Percentiles rank a stretch among this genome's conserved stretches.
phyloP scores from a whole-genome alignment of 768 basidiomycete genomes.

The Jaapia argillacea region DNA sequence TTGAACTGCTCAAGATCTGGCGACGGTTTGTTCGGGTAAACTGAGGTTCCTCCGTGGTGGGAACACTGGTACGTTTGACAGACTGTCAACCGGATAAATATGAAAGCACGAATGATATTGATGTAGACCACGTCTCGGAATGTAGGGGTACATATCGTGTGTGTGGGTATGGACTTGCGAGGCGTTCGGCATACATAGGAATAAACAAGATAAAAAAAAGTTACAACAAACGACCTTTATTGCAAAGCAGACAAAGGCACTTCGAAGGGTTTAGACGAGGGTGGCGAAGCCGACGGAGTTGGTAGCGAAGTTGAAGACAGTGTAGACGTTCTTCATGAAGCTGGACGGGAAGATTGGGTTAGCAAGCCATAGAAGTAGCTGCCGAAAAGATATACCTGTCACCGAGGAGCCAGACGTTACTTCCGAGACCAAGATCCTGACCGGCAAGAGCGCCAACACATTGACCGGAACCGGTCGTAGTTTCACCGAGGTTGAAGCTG shows the following conservation, averaged over 20 bases:
- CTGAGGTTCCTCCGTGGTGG: too few relatives aligned
- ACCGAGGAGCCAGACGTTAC: constrained; percentile 19
- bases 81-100: neutral
- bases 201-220: neutral
- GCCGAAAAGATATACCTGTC: constrained; percentile 15
- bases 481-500: constrained; percentile 23
- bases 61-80: too few relatives aligned
- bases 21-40: neutral
- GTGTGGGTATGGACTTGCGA: constrained; percentile 99
- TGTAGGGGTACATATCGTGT: constrained; percentile 78
- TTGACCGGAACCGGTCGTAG: constrained; percentile 7
- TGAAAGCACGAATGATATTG: neutral
- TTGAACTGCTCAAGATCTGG: neutral
- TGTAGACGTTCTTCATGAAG: constrained; percentile 17
- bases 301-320: constrained; percentile 14
- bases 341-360: neutral
- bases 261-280: constrained; percentile 2
- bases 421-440: constrained; percentile 8
- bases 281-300: constrained; percentile 15
- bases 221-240: neutral
- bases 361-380: neutral
- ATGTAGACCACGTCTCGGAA: constrained; percentile 72
- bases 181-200: constrained; percentile 94
- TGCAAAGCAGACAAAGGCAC: neutral
- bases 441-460: constrained; percentile 17